Evolutionary conservation across 192 early-diverging fungal species (phyloP).

Genomic region (Gonapodya prolifera): DNA sequence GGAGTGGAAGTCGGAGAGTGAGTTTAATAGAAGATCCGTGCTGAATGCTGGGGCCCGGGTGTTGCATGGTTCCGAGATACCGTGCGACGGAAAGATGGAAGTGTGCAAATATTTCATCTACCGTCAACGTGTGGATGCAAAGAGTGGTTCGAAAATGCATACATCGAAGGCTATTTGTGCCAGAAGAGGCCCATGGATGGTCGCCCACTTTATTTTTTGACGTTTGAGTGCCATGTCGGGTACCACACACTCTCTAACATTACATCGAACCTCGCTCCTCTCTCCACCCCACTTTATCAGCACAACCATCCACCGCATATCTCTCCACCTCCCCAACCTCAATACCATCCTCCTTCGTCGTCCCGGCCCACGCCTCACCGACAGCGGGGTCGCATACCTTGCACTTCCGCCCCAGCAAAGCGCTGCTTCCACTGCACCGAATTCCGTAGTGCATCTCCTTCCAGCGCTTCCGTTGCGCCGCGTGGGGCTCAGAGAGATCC

Average conservation of each 20-base stretch:
- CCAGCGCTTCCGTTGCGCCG: background rate
- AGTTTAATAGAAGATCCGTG: too few relatives aligned
- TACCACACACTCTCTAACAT: too few relatives aligned
- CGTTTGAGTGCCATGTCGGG: too few relatives aligned
- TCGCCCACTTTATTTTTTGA: too few relatives aligned
- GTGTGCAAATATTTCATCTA: too few relatives aligned
- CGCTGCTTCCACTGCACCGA: background rate
- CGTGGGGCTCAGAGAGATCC: background rate
- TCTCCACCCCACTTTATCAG: background rate
- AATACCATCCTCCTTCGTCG: background rate
- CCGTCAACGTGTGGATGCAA: too few relatives aligned
- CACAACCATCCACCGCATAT: background rate
- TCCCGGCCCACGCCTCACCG: background rate
- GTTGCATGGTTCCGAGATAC: too few relatives aligned
- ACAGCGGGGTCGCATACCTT: background rate
- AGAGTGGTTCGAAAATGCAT: too few relatives aligned
- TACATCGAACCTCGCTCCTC: background rate
- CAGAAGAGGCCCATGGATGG: too few relatives aligned
- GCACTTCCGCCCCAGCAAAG: background rate
- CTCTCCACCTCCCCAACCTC: background rate
- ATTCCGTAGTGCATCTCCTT: background rate
- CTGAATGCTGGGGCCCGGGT: too few relatives aligned
- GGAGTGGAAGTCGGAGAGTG: background rate
- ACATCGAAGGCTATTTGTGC: too few relatives aligned
- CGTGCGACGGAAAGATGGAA: too few relatives aligned